Evolutionary conservation across 2,329 filamentous ascomycete species (phyloP).

Genomic region (Colletotrichum melonis): DNA sequence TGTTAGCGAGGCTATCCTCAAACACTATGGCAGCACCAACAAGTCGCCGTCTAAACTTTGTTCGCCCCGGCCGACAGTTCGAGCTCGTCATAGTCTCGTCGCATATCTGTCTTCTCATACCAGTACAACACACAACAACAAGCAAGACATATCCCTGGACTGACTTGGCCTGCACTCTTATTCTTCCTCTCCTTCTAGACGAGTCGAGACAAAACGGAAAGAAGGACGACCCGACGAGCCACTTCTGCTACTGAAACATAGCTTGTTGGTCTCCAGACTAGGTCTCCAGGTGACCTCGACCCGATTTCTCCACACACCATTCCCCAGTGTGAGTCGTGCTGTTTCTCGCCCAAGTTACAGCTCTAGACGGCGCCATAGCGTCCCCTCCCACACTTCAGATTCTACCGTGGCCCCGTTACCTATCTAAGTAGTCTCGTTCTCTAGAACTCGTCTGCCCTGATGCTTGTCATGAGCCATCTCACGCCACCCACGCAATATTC

Average conservation of each 20-base stretch:
- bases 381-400: neutral
- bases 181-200: neutral
- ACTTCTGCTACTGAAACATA: conserved; percentile 24
- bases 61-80: neutral
- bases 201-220: conserved; percentile 22
- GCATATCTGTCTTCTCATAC: neutral
- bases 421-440: neutral
- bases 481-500: conserved; percentile 21
- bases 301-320: neutral
- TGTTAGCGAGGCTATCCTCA: conserved; percentile 8
- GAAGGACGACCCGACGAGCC: conserved; percentile 27
- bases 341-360: conserved; percentile 24
- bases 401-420: neutral
- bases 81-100: conserved; percentile 14
- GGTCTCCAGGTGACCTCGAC: conserved; percentile 3
- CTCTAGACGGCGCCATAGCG: conserved; percentile 10
- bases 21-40: conserved; percentile 2
- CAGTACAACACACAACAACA: neutral
- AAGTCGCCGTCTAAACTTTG: conserved; percentile 28
- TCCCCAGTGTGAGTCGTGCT: conserved; percentile 23
- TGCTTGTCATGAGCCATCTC: conserved; percentile 23
- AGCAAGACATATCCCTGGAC: neutral
- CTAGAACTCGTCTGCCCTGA: conserved; percentile 1
- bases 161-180: neutral
- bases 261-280: neutral